Conservation (phyloP, 805 yeast species). For the Blastobotrys chiropterorum region DNA sequence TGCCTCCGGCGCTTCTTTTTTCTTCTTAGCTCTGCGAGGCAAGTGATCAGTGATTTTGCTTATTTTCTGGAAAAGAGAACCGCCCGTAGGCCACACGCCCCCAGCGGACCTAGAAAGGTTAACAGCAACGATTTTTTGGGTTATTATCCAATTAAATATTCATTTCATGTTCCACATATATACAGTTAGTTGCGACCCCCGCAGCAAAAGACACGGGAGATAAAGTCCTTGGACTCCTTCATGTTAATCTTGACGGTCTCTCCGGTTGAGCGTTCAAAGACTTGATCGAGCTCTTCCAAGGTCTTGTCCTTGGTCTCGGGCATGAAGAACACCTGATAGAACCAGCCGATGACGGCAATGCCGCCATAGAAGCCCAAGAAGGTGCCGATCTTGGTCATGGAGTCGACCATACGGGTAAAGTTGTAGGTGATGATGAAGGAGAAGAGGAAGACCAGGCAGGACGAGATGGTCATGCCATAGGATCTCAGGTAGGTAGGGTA, state of each 20-base stretch:
- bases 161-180: not conserved
- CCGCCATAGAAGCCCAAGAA: slow-evolving; percentile 65
- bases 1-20: too few relatives aligned
- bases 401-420: slow-evolving; percentile 49
- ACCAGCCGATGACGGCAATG: slow-evolving; percentile 48
- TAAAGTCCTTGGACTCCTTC: slow-evolving; percentile 16
- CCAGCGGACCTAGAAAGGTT: too few relatives aligned
- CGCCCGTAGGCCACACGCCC: too few relatives aligned
- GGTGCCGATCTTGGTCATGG: slow-evolving; percentile 57
- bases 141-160: too few relatives aligned
- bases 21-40: too few relatives aligned
- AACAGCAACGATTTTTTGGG: too few relatives aligned
- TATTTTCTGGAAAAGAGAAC: too few relatives aligned
- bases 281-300: slow-evolving; percentile 61
- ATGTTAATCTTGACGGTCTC: slow-evolving; percentile 31
- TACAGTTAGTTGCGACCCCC: not conserved
- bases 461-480: slow-evolving; percentile 58
- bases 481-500: slow-evolving; percentile 54
- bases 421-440: slow-evolving; percentile 59
- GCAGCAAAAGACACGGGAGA: not conserved
- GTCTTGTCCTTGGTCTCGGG: slow-evolving; percentile 68
- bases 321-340: slow-evolving; percentile 42
- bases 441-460: slow-evolving; percentile 53
- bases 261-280: slow-evolving; percentile 46
- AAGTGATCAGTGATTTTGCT: too few relatives aligned